Percentiles rank a stretch among this genome's conserved stretches.
Evolutionary conservation across 345 rosid genomes (phyloP).

Genomic region (Syzygium oleosum): DNA sequence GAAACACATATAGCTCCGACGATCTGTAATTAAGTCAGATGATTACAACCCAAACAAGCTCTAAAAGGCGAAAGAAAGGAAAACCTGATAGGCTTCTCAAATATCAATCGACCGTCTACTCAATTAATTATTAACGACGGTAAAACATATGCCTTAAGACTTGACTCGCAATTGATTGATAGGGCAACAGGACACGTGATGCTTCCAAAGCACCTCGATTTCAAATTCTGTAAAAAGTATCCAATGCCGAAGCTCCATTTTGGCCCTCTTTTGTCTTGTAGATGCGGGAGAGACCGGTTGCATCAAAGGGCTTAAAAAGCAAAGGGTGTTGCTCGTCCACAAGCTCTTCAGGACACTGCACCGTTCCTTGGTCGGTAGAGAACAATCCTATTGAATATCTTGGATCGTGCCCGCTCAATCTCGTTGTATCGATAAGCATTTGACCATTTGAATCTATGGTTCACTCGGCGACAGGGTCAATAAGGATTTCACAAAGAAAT

Average conservation of each 20-base stretch:
- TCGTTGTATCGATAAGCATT: neutral
- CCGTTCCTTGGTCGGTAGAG: neutral
- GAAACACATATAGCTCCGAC: neutral
- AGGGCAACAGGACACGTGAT: neutral
- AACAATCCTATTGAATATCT: constrained; percentile 16
- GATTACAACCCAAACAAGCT: neutral
- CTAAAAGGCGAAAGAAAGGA: neutral
- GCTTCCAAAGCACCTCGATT: neutral
- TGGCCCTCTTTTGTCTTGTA: neutral
- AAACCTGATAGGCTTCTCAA: neutral
- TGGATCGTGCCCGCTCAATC: neutral
- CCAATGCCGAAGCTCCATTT: neutral
- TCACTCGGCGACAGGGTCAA: neutral
- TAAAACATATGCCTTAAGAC: neutral
- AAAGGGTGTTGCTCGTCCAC: constrained; percentile 21
- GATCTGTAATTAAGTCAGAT: neutral
- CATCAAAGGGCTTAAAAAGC: constrained; percentile 21
- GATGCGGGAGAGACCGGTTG: neutral
- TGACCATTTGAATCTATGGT: neutral
- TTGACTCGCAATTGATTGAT: neutral
- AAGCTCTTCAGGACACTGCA: constrained; percentile 12
- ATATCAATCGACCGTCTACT: neutral
- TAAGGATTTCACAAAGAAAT: neutral
- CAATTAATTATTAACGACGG: neutral
- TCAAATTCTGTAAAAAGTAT: neutral